phyloP scores from a whole-genome alignment of 352 stramenopile genomes.

The Blastocystis hominis region DNA sequence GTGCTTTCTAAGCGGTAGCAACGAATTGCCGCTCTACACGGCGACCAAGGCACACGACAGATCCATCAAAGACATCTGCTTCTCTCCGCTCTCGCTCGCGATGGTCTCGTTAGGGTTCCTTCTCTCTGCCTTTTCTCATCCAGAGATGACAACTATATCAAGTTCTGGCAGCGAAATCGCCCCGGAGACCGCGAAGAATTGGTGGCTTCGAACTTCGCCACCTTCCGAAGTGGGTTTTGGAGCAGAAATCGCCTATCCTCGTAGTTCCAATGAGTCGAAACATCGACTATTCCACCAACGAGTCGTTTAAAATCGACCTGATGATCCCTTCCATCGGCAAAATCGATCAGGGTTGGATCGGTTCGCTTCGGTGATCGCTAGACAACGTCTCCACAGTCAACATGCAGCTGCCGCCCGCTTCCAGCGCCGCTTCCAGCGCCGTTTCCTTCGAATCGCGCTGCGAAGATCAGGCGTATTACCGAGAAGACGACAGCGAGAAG shows the following conservation, averaged over 20 bases:
- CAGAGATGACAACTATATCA: conserved; percentile 5
- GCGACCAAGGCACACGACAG: background rate
- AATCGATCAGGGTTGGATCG: background rate
- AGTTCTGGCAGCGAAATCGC: conserved; percentile 49
- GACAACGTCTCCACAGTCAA: conserved; percentile 8
- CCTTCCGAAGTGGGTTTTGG: conserved; percentile 1
- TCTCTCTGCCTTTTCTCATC: background rate
- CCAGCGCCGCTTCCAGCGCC: background rate
- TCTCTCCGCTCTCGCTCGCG: background rate
- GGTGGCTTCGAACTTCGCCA: background rate
- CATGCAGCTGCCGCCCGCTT: background rate
- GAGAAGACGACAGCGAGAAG: background rate
- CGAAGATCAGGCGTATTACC: background rate
- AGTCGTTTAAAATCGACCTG: background rate
- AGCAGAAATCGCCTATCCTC: background rate
- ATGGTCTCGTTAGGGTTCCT: background rate
- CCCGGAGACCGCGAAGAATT: conserved; percentile 51
- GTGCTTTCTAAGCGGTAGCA: background rate
- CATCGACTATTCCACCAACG: background rate
- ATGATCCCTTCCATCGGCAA: background rate
- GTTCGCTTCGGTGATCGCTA: background rate
- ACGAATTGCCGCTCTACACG: conserved; percentile 20
- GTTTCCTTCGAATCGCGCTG: background rate
- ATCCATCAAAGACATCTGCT: background rate
- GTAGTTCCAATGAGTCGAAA: conserved; percentile 2